Percentiles rank a stretch among this genome's conserved stretches.
These are phyloP conservation scores for Eucalyptus erythrocorys DNA, from an alignment of 345 rosid genomes.

Conservation along the genomic window DNA sequence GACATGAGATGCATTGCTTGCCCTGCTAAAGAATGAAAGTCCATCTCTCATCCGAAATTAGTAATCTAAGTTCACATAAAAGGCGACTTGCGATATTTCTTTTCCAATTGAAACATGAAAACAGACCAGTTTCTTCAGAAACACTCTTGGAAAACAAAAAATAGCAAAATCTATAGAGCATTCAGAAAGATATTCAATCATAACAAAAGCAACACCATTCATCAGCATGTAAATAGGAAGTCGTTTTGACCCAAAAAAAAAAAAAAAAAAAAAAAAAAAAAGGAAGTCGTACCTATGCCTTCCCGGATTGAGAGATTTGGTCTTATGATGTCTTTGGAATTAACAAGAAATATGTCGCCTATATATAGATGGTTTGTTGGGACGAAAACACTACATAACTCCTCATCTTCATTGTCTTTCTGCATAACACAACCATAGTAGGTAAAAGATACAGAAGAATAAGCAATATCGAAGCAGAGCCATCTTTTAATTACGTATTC, in stretches of 20 bases:
- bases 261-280: no score
- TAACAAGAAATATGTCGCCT: conserved; percentile 54
- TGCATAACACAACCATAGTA: conserved; percentile 5
- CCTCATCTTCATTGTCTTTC: conserved; percentile 62
- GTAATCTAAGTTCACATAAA: not conserved
- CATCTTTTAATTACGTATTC: not conserved
- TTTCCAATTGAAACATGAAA: not conserved
- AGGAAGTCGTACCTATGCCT: conserved; percentile 39
- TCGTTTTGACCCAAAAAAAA: not conserved
- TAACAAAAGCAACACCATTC: not conserved
- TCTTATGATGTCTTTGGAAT: conserved; percentile 51
- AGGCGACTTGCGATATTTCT: not conserved
- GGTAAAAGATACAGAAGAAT: not conserved
- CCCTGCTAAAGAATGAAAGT: not conserved
- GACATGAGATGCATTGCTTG: not conserved
- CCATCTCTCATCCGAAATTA: not conserved
- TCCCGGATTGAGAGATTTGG: conserved; percentile 61
- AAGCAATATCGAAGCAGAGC: not conserved
- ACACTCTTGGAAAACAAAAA: not conserved
- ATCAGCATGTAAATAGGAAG: not conserved
- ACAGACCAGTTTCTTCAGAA: not conserved
- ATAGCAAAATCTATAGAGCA: not conserved
- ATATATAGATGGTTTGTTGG: conserved; percentile 65
- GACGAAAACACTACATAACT: conserved; percentile 57
- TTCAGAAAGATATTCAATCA: not conserved